Base-by-base conservation (phyloP, 257 asterid genomes). In the Rehmannia glutinosa region DNA sequence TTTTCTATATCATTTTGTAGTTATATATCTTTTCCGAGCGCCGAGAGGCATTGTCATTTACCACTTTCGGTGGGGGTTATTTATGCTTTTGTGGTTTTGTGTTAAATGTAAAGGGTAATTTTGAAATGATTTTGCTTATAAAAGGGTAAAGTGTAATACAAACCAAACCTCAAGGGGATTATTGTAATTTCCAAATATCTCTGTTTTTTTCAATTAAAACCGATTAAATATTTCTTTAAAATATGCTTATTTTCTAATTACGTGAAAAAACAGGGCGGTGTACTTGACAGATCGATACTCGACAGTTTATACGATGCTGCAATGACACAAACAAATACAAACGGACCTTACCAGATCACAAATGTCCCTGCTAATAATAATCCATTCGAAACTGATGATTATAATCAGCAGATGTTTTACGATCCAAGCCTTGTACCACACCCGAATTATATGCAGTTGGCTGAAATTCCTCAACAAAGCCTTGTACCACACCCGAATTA, bases 221-320 rank as follows among this genome's bases (percentile, higher is more conserved):
- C 54, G 1, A 11, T 17, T 8, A 39, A 53, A 67, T 38, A 35
- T 36, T 35, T 19, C 17, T 15, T 32, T 9, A 9, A 27, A 21
- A 49, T 16, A 10, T 47, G 51, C 69, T 42, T 21, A 39, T 33
- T 28, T 24, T 49, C 15, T 50, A 36, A 50, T 9, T 27, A 35
- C 27, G n/a, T 27, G 36, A 68, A 75, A 62, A 16, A 8, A 16
- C 88, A 89, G 84, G 86, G 76, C 2, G 74, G 78, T 64, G 79
- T 80, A 57, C 64, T 87, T 21, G 85, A 87, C 68, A 85, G 88
- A 77, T 80, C 88, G 28, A 67, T 68, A 28, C 82, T 90, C 46
- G 95, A 85, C 77, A 81, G 81, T 68, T 62, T 90, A 64, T 90
- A 90, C 27, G 85, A 87, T 51, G 78, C 71, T 59, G 77, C 91